Evolutionary conservation across 768 basidiomycete genomes (phyloP), one percentile per base, ranked within the genome.

Genomic region (Phlegmacium glaucopus): DNA sequence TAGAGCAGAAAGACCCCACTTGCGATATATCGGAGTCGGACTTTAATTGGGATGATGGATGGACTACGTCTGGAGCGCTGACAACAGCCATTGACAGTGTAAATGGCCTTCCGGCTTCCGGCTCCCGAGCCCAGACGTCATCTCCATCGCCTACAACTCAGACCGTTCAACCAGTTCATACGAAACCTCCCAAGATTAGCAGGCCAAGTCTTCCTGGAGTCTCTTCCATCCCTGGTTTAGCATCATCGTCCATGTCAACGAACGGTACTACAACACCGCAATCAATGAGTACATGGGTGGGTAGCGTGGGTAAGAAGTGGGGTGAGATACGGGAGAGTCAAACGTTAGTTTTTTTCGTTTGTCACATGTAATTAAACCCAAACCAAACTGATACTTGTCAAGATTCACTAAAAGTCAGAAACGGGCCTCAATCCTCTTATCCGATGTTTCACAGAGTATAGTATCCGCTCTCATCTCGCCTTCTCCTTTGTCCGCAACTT

Each of bases 401-500:
- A 88, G 86, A n/a, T 77, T 87, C 57, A 69, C 79, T 13, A 85
- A 82, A 54, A 73, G 69, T 55, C 83, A 83, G 49, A 86, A 85
- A 64, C 81, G 85, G 16, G 85, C 85, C 0, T 85, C 85, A 0
- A 53, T 77, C 1, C 71, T 88, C 26, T 59, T 88, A 44, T 77
- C 82, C 0, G 86, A 87, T 59, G 77, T 87, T 15, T 82, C 83
- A 5, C 73, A 75, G 50, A 72, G 77, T 34, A 68, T 83, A 29
- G 72, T 72, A 9, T 71, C 76, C 3, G 81, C 75, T 0, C 60
- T 80, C 10, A 57, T 61, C 11, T 50, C 62, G n/a, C 57, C 67
- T 1, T 47, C 47, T 42, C 52, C 40, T 22, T 22, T 22, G 22
- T 3, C 22, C 9, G 36, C 45, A 12, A 34, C 44, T 0, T 16